Conservation (phyloP, 352 stramenopile species). For the Pythium aquatile region DNA sequence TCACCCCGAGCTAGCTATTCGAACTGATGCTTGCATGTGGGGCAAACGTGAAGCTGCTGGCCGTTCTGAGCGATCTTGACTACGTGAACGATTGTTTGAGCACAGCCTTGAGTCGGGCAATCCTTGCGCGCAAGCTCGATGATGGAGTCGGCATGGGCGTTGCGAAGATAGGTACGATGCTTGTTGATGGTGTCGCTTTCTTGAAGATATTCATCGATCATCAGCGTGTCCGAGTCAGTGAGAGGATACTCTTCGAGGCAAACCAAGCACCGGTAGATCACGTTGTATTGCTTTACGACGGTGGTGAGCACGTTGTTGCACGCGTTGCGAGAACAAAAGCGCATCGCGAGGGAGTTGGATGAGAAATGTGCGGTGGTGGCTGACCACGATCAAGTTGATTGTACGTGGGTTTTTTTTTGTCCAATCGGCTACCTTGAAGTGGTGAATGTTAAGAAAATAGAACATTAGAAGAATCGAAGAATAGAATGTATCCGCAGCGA, state of each 20-base stretch:
- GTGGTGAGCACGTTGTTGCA: conserved; percentile 2
- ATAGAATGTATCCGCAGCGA: no score
- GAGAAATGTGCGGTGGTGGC: no score
- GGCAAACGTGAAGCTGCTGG: neutral
- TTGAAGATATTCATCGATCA: conserved; percentile 5
- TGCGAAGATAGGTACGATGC: neutral
- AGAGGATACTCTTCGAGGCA: conserved; percentile 1
- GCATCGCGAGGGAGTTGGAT: neutral
- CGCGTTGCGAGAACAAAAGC: neutral
- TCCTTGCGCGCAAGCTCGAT: neutral
- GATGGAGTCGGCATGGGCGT: neutral
- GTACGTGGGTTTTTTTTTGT: no score
- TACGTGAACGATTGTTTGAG: neutral
- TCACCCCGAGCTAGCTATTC: no score
- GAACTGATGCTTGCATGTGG: conserved; percentile 3
- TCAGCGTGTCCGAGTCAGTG: neutral
- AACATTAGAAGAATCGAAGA: no score
- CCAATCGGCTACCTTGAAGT: no score
- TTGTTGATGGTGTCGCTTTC: neutral
- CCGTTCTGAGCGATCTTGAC: conserved; percentile 2
- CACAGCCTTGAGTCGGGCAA: neutral
- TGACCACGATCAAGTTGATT: no score
- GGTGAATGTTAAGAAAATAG: no score
- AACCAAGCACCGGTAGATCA: neutral
- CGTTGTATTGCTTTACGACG: neutral